Evolutionary conservation across 768 basidiomycete genomes (phyloP), one percentile per base, ranked within the genome.

Genomic region (Tricholoma saponaceum): DNA sequence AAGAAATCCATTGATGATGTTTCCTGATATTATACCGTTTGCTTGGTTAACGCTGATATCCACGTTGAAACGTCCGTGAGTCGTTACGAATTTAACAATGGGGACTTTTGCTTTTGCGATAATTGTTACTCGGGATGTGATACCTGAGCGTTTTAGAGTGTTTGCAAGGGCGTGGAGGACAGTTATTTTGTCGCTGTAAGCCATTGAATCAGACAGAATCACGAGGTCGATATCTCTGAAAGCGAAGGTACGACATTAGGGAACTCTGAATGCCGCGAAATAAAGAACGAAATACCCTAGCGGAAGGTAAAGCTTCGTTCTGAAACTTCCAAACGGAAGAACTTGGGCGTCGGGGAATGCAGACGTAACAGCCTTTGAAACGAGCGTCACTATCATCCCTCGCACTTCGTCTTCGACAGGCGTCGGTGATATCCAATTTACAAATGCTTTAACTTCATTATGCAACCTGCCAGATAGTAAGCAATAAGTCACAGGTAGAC

Each of bases 21-120:
- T 76, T 0, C 90, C 90, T 1, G 92, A 87, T 32, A 80, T 73
- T 54, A 97, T 74, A 9, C 95, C 96, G 62, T 92, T 94, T 10
- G 76, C 81, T 73, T 96, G 94, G 70, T 98, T 98, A 57, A 98
- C 78, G 66, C 91, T 94, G 67, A 98, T 91, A 67, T 99, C 96
- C 62, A 99, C 92, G 58, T 90, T 82, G 67, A 97, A 85, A 37
- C 83, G 82, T 20, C 91, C 95, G 60, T 86, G 82, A 8, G 76
- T 80, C 2, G 95, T 93, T 55, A 90, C 75, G 68, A 98, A 97
- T 74, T 99, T 99, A 72, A 99, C 81, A 69, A 99, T 98, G 28
- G 97, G 97, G 6, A 98, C 95, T 73, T 87, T 91, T 54, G 97
- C 95, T 76, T 87, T 93, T 26, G 88, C 86, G 62, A 99, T 94